Evolutionary conservation across 345 rosid species (phyloP), one percentile per base, ranked within the genome.

Genomic region (Brassica incana): DNA sequence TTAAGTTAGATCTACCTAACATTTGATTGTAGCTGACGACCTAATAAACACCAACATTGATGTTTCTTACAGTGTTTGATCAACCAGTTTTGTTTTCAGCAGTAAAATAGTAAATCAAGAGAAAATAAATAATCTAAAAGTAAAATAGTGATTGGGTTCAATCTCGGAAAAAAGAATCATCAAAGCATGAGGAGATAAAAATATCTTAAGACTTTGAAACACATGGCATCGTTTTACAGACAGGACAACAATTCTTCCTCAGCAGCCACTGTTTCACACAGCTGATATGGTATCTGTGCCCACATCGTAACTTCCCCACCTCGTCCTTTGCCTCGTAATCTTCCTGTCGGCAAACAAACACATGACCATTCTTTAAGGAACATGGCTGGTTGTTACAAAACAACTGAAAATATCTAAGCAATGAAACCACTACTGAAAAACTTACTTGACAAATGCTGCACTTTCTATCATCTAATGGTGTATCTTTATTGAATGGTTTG

Each of bases 381-480:
- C 30, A 27, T 36, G 40, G 40, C 8, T 36, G 40, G 12, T 40
- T 40, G 14, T 40, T 40, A 40, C 48, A 40, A 8, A 8, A 10
- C 12, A 9, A 48, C 15, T 48, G 54, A 40, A 27, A 27, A 48
- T 48, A 48, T 14, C 18, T 50, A 48, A 14, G 58, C 18, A 50
- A 50, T 50, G 58, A 14, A 50, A 50, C 58, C 58, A n/a, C 54
- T 12, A 14, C 14, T 29, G 45, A 15, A 32, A 75, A 32, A 75
- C 81, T 82, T 75, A 95, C 99, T 88, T 93, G 99, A 74, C 99
- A 95, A 65, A 95, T 82, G 77, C 82, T 87, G 86, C 99, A 95
- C 72, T 89, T 93, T 81, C 77, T 85, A 35, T 95, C 98, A 15
- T 80, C 73, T 20, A 86, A 72, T 43, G 86, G 86, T 16, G 80